A percentile compares a stretch with the other conserved stretches of the same genome.
Conservation (phyloP, 331 rosid genomes). For the Quercus lobata region DNA sequence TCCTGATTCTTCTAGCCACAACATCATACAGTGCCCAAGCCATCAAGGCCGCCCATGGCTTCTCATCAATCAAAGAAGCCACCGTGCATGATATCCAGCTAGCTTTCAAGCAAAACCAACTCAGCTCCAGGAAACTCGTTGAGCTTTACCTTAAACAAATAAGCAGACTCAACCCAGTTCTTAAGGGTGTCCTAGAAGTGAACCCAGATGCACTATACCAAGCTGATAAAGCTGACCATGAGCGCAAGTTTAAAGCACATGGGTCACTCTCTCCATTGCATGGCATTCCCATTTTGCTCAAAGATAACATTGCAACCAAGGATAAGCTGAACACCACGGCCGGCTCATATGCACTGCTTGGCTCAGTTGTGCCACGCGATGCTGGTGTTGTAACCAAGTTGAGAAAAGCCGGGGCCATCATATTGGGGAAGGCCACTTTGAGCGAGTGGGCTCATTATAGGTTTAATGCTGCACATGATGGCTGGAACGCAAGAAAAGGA, state of each 20-base stretch:
- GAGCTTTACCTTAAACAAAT: slow-evolving; percentile 47
- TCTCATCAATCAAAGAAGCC: slow-evolving; percentile 36
- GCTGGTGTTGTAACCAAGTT: slow-evolving; percentile 55
- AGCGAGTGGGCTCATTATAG: slow-evolving; percentile 31
- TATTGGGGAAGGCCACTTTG: slow-evolving; percentile 59
- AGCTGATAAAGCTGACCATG: slow-evolving; percentile 57
- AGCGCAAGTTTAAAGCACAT: slow-evolving; percentile 28
- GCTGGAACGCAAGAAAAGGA: slow-evolving; percentile 47
- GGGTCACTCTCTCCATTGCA: slow-evolving; percentile 27
- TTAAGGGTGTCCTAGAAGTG: slow-evolving; percentile 50
- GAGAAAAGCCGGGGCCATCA: slow-evolving; percentile 57
- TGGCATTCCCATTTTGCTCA: slow-evolving; percentile 53
- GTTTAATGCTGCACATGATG: slow-evolving; percentile 1
- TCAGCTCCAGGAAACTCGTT: slow-evolving; percentile 37
- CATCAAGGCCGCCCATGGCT: neutral
- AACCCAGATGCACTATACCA: slow-evolving; percentile 55
- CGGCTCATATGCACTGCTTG: slow-evolving; percentile 59
- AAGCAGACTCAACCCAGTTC: slow-evolving; percentile 38
- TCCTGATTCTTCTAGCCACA: slow-evolving; percentile 12
- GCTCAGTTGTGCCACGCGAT: slow-evolving; percentile 52
- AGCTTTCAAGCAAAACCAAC: slow-evolving; percentile 31
- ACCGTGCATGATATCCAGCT: slow-evolving; percentile 30
- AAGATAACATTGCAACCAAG: slow-evolving; percentile 30
- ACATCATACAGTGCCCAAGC: neutral
- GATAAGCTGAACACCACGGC: slow-evolving; percentile 54